These are phyloP conservation scores for Kwoniella mangroviensis DNA, from an alignment of 768 basidiomycete species.

Conservation along the genomic window DNA sequence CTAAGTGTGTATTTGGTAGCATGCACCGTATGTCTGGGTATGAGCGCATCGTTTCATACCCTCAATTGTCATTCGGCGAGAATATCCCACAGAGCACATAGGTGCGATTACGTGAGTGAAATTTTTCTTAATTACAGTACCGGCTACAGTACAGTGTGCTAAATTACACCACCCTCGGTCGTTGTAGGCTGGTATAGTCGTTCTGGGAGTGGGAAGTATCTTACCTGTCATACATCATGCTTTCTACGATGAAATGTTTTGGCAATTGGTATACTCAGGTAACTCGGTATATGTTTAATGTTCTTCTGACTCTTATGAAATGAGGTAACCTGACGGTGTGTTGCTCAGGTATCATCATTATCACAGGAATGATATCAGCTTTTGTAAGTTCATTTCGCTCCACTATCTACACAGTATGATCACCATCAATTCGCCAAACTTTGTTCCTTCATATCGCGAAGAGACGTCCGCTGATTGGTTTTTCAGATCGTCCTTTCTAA, in stretches of 20 bases:
- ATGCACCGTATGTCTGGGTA: constrained; percentile 73
- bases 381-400: constrained; percentile 2
- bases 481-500: constrained; percentile 76
- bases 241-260: constrained; percentile 53
- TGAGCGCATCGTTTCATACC: constrained; percentile 76
- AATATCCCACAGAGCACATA: constrained; percentile 58
- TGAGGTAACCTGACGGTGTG: not conserved
- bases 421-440: no score
- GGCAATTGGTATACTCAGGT: constrained; percentile 41
- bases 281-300: not conserved
- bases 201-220: constrained; percentile 77
- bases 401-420: constrained; percentile 58
- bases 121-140: no score
- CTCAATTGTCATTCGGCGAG: constrained; percentile 72
- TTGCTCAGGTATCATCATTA: not conserved
- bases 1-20: constrained; percentile 71
- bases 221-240: constrained; percentile 78
- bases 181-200: constrained; percentile 77
- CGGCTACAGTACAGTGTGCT: not conserved
- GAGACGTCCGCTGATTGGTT: no score
- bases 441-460: no score
- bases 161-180: not conserved
- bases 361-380: not conserved
- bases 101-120: constrained; percentile 60
- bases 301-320: not conserved